Base-by-base conservation (phyloP, 2,329 filamentous ascomycete genomes). In the Fusarium hainanense region DNA sequence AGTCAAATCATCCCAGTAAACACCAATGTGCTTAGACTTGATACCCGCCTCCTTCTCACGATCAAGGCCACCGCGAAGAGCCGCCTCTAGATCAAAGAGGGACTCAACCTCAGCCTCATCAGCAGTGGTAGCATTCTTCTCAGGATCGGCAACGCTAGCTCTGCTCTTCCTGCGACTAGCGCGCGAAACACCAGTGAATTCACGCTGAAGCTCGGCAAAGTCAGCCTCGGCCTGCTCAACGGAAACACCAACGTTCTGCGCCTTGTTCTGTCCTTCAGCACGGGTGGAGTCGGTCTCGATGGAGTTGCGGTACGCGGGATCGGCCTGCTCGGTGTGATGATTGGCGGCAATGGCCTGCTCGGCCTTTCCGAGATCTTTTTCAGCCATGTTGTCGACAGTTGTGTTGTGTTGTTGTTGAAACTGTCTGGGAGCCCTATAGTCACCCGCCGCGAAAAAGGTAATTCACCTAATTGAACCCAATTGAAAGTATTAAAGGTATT, bases 11-110 rank as follows among this genome's bases (percentile, higher is more conserved):
- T 96, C 88, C 92, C 93, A 97, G 67, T 92, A 87, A 1, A 93
- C 92, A 30, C 92, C 92, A 63, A 94, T 91, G 72, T 91, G 89
- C 82, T 97, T 97, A 7, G 89, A 85, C 64, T 89, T 90, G 79
- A 97, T 97, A 2, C 93, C 93, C 8, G 92, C 92, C 66, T 91
- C 89, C 65, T 87, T 85, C 75, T 93, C 92, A 11, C 93, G 90
- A 47, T 86, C 87, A 59, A 91, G 85, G 58, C 89, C 89, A 4
- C 93, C 92, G 46, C 92, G 88, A 64, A 97, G 82, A 6, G 90
- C 89, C 11, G 84, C 80, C 78, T 97, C 92, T 40, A 97, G 83
- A 76, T 97, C 90, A 79, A 96, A 97, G 12, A 85, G 46, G 13
- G 78, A 78, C 4, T 82, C 84, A 2, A 82, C 82, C 46, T 85